Base-by-base conservation (phyloP, 1,284 basidiomycete genomes). In the Cutaneotrichosporon cutaneum region DNA sequence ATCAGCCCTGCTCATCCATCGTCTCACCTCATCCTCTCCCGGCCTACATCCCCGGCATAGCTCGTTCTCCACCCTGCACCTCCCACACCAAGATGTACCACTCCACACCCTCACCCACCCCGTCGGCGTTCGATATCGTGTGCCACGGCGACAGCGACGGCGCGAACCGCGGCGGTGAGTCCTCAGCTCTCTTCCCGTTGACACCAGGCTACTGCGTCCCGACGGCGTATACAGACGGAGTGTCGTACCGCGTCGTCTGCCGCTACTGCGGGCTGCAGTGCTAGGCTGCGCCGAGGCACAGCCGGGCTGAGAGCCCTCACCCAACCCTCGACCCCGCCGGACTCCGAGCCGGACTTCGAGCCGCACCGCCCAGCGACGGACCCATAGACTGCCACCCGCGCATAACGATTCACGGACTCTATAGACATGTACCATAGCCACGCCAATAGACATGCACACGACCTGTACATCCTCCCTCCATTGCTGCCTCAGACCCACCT, bases 231-330 rank as follows among this genome's bases (percentile, higher is more conserved):
- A 51, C 48, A 27, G 48, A 51, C 27, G 48, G 48, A 3, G 18
- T 51, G 27, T 51, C 48, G 48, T 51, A 51, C 27, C 48, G 48
- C 48, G 48, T 51, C 27, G 48, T 51, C 2, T 51, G 48, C 26
- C 27, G 48, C 26, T 51, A 39, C 35, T 54, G 52, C 35, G 22
- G 35, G 9, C 35, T 54, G 4, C 52, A 54, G 35, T 54, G 52
- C 22, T 54, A 39, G 33, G 14, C 22, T 11, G 33, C 24, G 7
- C 47, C 47, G 6, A n/a, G n/a, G n/a, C n/a, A n/a, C n/a, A n/a
- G n/a, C n/a, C n/a, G n/a, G n/a, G n/a, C n/a, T n/a, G n/a, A n/a
- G n/a, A n/a, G n/a, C n/a, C n/a, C n/a, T n/a, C n/a, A n/a, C n/a
- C n/a, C n/a, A n/a, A n/a, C 4, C 1, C 35, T 13, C 13, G 35